A percentile compares a stretch with the other conserved stretches of the same genome.
These are phyloP conservation scores for Croton setiger DNA, from an alignment of 441 rosid species.

Conservation along the genomic window DNA sequence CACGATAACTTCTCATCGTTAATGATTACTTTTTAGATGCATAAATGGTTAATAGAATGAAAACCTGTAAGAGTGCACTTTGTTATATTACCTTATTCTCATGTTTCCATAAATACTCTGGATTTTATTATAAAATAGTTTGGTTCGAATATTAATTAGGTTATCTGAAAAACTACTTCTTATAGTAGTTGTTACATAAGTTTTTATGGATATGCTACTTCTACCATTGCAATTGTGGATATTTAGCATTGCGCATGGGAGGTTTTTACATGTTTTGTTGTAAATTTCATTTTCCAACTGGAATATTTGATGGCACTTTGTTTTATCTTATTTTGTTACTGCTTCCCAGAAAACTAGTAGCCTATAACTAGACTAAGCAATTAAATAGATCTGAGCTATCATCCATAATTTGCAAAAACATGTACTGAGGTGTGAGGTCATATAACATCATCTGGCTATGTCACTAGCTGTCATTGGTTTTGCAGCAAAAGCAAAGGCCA, in stretches of 20 bases:
- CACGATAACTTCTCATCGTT: background rate
- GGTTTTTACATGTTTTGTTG: background rate
- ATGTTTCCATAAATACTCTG: background rate
- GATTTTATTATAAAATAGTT: background rate
- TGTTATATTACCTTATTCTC: background rate
- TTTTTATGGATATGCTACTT: background rate
- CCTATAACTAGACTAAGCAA: background rate
- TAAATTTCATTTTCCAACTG: background rate
- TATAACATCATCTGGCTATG: background rate
- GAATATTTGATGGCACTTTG: background rate
- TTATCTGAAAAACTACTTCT: background rate
- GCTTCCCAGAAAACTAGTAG: background rate
- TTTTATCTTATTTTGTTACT: background rate
- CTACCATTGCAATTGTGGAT: background rate
- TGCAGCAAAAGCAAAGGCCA: constrained; percentile 77
- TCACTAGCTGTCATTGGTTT: constrained; percentile 20
- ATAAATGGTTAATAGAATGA: background rate
- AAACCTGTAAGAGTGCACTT: background rate
- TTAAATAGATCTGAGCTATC: background rate
- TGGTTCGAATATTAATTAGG: background rate
- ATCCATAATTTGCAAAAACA: background rate
- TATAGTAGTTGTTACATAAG: background rate
- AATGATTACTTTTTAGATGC: background rate
- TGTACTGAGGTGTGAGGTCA: constrained; percentile 2
- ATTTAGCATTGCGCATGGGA: background rate